Evolutionary conservation across 768 basidiomycete species (phyloP), one percentile per base, ranked within the genome.

Genomic region (Suillus americanus): DNA sequence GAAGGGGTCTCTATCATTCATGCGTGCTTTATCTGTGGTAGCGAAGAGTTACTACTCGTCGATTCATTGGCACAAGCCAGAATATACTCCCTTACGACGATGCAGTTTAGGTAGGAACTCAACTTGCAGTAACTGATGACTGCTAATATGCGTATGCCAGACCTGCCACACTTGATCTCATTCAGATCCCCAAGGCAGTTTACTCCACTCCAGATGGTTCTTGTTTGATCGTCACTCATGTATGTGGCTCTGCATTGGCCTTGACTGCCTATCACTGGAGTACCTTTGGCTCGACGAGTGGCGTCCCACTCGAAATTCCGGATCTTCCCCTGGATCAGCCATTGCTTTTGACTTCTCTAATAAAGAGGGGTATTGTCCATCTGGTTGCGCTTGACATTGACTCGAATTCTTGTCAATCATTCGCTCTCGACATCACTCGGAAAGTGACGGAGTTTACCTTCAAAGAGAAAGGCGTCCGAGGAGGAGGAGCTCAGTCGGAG

Each of bases 371-470:
- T 5, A 77, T 75, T 46, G 77, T 83, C 3, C 81, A 87, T 68
- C 61, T 85, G 13, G 37, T 87, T 3, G 67, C 68, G 10, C 71
- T 87, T 8, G 79, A 85, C 63, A 65, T 72, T 5, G 43, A 69
- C 4, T 35, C 70, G 3, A 73, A 69, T 4, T 63, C 67, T 20
- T 81, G 80, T 55, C 69, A 68, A 25, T 89, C 87, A 0, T 46
- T 82, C 25, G 79, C 76, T 0, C 69, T 89, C 50, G 78, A 82
- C 43, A 87, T 89, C 67, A 85, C 84, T 12, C 82, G 81, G 61
- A 85, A 83, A 62, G 72, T 79, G 8, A 87, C 86, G 1, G 84
- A 87, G 62, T 86, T 85, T 65, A 81, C 77, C 64, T 88, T 89
- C 75, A 79, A 78, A 62, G 80, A 82, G 62, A 82, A 78, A 38